These are phyloP conservation scores for Linnemannia exigua DNA, from an alignment of 192 early-diverging fungal genomes.

Conservation along the genomic window DNA sequence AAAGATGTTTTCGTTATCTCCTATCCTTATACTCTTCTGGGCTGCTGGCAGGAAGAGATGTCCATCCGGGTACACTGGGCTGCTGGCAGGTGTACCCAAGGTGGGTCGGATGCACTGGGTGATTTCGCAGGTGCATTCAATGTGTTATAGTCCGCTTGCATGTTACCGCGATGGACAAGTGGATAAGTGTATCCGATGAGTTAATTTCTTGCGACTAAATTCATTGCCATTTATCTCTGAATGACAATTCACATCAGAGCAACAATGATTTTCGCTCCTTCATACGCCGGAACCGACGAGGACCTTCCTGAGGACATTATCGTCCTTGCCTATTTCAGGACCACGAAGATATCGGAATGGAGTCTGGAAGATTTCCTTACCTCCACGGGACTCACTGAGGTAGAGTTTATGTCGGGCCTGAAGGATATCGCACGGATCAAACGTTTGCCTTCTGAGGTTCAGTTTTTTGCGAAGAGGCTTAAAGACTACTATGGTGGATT, in stretches of 20 bases:
- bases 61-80: conserved; percentile 35
- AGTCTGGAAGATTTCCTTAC: conserved; percentile 14
- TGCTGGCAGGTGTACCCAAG: conserved; percentile 30
- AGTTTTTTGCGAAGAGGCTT: background rate
- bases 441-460: conserved; percentile 7
- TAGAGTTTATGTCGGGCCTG: conserved; percentile 4
- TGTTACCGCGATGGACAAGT: too few species aligned
- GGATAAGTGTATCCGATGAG: too few species aligned
- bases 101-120: conserved; percentile 25
- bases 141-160: too few species aligned
- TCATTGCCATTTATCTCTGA: background rate
- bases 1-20: too few species aligned
- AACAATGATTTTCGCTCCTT: background rate
- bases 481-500: conserved; percentile 1
- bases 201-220: too few species aligned
- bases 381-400: conserved; percentile 19
- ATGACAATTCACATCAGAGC: background rate
- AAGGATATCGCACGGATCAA: conserved; percentile 16
- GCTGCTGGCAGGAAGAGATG: conserved; percentile 34
- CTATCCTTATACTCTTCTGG: conserved; percentile 35
- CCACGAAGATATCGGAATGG: conserved; percentile 22
- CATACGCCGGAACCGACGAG: conserved; percentile 1
- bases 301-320: conserved; percentile 12
- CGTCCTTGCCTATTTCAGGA: conserved; percentile 13
- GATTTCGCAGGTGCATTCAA: conserved; percentile 32